phyloP scores from a whole-genome alignment of 169 alveolate species.

The Plasmodium blacklocki region DNA sequence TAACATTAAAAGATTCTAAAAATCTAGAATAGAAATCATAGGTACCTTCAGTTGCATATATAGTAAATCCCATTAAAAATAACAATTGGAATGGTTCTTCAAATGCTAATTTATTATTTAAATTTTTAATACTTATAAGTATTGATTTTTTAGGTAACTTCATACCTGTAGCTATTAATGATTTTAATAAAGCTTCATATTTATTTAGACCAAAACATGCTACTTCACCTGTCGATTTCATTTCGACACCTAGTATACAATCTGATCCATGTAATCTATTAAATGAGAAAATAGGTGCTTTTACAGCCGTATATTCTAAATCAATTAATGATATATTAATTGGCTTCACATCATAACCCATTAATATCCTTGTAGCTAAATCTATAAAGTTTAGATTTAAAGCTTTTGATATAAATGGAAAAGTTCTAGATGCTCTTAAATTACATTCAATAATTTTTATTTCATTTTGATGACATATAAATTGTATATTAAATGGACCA shows the following conservation, averaged over 20 bases:
- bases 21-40: constrained; percentile 74
- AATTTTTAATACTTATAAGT: constrained; percentile 79
- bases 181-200: constrained; percentile 91
- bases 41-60: constrained; percentile 87
- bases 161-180: constrained; percentile 89
- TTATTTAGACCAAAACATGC: constrained; percentile 89
- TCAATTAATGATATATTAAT: constrained; percentile 89
- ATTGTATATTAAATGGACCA: constrained; percentile 93
- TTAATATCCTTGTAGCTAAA: constrained; percentile 84
- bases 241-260: constrained; percentile 93
- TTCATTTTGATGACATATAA: constrained; percentile 90
- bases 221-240: constrained; percentile 93
- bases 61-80: constrained; percentile 81
- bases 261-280: constrained; percentile 89
- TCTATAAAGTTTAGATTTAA: constrained; percentile 89
- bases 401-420: constrained; percentile 90
- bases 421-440: constrained; percentile 91
- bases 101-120: constrained; percentile 80
- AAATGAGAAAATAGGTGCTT: constrained; percentile 91
- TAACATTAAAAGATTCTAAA: constrained; percentile 50
- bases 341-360: constrained; percentile 89
- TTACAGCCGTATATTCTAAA: constrained; percentile 89
- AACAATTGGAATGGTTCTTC: constrained; percentile 79
- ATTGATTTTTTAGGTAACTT: constrained; percentile 84
- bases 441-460: constrained; percentile 93